phyloP scores from a whole-genome alignment of 345 rosid genomes.

The Eucalyptus tenuipes region DNA sequence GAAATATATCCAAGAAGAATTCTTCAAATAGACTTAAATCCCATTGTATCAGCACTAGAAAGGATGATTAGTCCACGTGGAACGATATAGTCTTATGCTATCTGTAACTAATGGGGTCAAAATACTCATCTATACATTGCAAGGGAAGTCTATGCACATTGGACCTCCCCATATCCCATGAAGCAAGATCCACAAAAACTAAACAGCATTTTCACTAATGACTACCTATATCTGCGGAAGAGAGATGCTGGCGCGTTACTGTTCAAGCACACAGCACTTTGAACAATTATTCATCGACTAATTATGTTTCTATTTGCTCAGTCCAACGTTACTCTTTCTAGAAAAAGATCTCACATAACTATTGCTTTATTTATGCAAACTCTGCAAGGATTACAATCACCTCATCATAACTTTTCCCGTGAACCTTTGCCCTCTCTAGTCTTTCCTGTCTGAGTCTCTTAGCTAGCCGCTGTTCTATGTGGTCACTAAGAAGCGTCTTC shows the following conservation, averaged over 20 bases:
- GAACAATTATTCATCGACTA: not conserved
- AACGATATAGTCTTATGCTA: not conserved
- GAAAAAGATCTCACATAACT: not conserved
- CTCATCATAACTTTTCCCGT: constrained; percentile 81
- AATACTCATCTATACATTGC: not conserved
- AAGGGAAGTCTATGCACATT: not conserved
- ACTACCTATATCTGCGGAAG: not conserved
- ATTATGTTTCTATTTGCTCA: not conserved
- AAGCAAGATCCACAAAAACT: not conserved
- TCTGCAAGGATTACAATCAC: constrained; percentile 15
- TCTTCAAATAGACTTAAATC: not conserved
- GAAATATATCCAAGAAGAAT: not conserved
- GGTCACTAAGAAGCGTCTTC: constrained; percentile 87
- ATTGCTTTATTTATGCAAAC: not conserved
- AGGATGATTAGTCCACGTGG: not conserved
- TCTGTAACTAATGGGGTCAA: not conserved
- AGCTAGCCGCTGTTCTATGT: constrained; percentile 81
- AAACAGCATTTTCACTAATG: not conserved
- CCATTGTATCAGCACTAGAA: not conserved
- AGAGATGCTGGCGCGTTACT: not conserved
- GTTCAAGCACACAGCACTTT: not conserved
- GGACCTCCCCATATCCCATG: not conserved
- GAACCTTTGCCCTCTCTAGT: constrained; percentile 70
- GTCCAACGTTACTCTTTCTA: not conserved
- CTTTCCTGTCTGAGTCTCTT: constrained; percentile 70